These are phyloP conservation scores for Emmonsia crescens DNA, from an alignment of 2,329 filamentous ascomycete species.

Conservation along the genomic window DNA sequence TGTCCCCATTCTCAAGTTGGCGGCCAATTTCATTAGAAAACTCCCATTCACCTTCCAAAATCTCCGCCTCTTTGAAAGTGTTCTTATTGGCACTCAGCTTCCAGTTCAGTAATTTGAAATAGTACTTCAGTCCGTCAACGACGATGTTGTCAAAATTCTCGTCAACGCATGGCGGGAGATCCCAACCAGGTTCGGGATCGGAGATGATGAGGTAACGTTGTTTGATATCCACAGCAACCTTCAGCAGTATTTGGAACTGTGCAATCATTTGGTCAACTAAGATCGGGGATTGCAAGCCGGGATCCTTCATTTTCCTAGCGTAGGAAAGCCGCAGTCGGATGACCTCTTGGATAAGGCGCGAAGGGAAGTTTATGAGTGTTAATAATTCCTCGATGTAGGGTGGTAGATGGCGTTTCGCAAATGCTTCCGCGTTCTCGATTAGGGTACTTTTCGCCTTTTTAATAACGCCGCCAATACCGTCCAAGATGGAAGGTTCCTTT, in stretches of 20 bases:
- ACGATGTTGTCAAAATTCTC: slow-evolving; percentile 91
- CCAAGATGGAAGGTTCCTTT: slow-evolving; percentile 62
- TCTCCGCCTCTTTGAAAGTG: slow-evolving; percentile 96
- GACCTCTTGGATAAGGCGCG: slow-evolving; percentile 89
- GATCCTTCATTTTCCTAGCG: slow-evolving; percentile 90
- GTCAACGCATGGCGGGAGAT: slow-evolving; percentile 89
- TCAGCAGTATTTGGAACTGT: slow-evolving; percentile 88
- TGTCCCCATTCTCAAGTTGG: slow-evolving; percentile 83
- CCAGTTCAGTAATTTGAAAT: slow-evolving; percentile 98
- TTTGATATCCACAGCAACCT: slow-evolving; percentile 86
- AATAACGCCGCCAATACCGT: slow-evolving; percentile 74
- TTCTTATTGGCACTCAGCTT: slow-evolving; percentile 96
- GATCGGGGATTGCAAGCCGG: slow-evolving; percentile 79
- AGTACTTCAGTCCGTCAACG: slow-evolving; percentile 87
- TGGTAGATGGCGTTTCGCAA: slow-evolving; percentile 79
- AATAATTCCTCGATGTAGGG: slow-evolving; percentile 95
- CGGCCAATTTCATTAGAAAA: slow-evolving; percentile 91
- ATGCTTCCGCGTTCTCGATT: slow-evolving; percentile 73
- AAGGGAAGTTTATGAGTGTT: slow-evolving; percentile 94
- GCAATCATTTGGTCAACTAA: slow-evolving; percentile 97
- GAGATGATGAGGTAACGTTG: slow-evolving; percentile 75
- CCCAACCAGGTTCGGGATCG: slow-evolving; percentile 83
- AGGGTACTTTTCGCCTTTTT: slow-evolving; percentile 86
- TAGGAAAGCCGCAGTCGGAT: slow-evolving; percentile 86
- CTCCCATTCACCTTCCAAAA: slow-evolving; percentile 94